phyloP scores from a whole-genome alignment of 306 rosid genomes.

The Trichosanthes cucumerina region DNA sequence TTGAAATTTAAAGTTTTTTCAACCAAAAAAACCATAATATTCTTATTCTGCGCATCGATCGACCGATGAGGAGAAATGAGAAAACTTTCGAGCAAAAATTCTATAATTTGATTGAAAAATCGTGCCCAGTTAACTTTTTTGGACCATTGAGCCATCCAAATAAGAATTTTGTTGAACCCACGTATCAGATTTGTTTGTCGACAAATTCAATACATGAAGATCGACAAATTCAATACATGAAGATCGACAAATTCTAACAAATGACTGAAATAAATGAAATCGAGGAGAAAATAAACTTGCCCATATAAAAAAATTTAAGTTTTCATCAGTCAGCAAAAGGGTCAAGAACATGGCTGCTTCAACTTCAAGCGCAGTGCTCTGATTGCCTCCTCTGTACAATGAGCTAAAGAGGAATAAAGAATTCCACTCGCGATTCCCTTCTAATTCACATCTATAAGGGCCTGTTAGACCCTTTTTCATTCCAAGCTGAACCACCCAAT shows the following conservation, averaged over 20 bases:
- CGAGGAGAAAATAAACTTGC: background rate
- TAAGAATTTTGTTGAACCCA: background rate
- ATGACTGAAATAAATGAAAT: background rate
- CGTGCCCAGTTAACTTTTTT: background rate
- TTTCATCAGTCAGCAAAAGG: background rate
- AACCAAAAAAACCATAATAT: too few relatives aligned
- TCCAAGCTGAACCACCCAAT: background rate
- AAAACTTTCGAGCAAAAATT: background rate
- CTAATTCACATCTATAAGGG: background rate
- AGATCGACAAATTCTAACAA: background rate
- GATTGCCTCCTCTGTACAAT: background rate
- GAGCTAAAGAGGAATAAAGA: background rate
- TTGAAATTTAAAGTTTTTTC: too few relatives aligned
- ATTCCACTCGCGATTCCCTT: background rate
- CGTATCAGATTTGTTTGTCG: background rate
- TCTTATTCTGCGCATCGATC: background rate
- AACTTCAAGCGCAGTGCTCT: background rate
- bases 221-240: background rate
- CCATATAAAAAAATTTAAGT: background rate
- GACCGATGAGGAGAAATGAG: background rate
- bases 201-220: background rate
- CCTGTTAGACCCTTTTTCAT: background rate
- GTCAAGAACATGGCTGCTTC: background rate
- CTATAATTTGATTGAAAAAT: background rate
- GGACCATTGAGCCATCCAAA: background rate